Conservation (phyloP, 805 yeast genomes). For the Barnettozyma pratensis region DNA sequence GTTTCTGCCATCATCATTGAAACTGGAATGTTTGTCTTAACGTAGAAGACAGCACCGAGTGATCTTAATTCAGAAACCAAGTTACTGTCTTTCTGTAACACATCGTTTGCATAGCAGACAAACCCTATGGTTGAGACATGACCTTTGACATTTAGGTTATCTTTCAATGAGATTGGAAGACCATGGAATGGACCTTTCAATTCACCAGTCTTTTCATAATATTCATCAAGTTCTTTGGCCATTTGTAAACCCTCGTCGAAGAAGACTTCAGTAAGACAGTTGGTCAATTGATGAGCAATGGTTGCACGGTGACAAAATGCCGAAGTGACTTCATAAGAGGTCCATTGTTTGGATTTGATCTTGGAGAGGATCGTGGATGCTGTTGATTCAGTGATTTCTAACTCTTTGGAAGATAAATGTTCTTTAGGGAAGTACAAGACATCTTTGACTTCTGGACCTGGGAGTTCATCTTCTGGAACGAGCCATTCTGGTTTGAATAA, state of each 20-base stretch:
- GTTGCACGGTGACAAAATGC: constrained; percentile 59
- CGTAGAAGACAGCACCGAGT: constrained; percentile 49
- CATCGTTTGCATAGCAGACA: no score
- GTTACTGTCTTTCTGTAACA: constrained; percentile 26
- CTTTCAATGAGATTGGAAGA: constrained; percentile 59
- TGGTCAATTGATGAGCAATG: constrained; percentile 50
- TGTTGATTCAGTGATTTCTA: constrained; percentile 26
- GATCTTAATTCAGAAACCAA: constrained; percentile 37
- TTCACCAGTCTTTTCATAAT: constrained; percentile 41
- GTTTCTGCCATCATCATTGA: constrained; percentile 48
- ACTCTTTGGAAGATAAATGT: constrained; percentile 28
- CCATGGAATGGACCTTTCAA: constrained; percentile 65
- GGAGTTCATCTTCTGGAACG: constrained; percentile 14
- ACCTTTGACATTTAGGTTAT: constrained; percentile 25
- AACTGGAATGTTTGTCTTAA: constrained; percentile 49
- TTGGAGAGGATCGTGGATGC: constrained; percentile 19
- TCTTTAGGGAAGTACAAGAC: constrained; percentile 33
- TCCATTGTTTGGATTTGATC: constrained; percentile 30
- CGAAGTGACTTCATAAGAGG: constrained; percentile 35
- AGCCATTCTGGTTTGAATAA: constrained; percentile 41
- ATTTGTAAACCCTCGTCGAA: constrained; percentile 51
- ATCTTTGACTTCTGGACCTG: constrained; percentile 21
- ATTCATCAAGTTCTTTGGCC: constrained; percentile 52
- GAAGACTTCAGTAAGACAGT: constrained; percentile 34
- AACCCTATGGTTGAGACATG: no score